Base-by-base conservation (phyloP, 164 flowering plant genomes). In the Tetrastigma voinierianum region DNA sequence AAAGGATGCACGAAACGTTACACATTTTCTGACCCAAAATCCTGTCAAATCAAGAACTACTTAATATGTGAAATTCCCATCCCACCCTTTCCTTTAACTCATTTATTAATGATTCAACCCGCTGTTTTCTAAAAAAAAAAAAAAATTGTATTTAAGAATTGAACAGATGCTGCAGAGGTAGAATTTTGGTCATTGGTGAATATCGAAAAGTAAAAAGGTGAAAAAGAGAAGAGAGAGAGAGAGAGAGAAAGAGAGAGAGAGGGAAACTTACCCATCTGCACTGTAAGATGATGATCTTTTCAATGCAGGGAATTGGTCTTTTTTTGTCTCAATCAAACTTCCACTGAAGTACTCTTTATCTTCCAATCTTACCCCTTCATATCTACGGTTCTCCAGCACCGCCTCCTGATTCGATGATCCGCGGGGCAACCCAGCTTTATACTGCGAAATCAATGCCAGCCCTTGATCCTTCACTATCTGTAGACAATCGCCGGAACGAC, bases 341-440 rank as follows among this genome's bases (percentile, higher is more conserved):
- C 98, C 98, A 58, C 98, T 95, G 66, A 92, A 95, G 62, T 90
- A 92, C 76, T 91, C 97, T 57, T 90, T 89, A 63, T 86, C 96
- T 72, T 88, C 98, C 75, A 85, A 47, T 48, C 51, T 71, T 32
- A 76, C 60, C 57, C 84, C 71, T 10, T 53, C 46, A 43, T 77
- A 71, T 32, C 66, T 70, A 18, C 71, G 59, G 57, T 56, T 68
- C 62, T 66, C 84, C 70, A 60, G 67, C 60, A 67, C 59, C 10
- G 19, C 24, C 53, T 65, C 75, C 48, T 65, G 74, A 66, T 76
- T 68, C 74, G 59, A 67, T 61, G 70, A 76, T 61, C 82, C 81
- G 21, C 87, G 86, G 61, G 90, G 87, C 71, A 86, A 1, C 61
- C 87, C 80, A 9, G 68, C 63, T 64, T 79, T 81, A 72, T 78